Conservation (phyloP, 192 early-diverging fungal genomes). For the Backusella australiensis region DNA sequence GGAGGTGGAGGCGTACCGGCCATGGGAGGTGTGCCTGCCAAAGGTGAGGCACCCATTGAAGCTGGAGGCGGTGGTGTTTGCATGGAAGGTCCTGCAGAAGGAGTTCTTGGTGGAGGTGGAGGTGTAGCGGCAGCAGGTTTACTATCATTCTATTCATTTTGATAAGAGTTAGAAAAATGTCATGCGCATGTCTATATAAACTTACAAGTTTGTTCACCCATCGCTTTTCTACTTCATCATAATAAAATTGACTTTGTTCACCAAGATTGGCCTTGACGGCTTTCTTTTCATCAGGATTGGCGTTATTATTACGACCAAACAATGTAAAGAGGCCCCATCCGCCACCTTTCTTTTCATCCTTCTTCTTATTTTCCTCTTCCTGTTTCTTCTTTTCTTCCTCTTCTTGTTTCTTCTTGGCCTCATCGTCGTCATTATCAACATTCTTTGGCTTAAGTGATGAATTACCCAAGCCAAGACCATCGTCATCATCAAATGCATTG, state of each 20-base stretch:
- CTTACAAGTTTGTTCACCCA: slow-evolving; percentile 84
- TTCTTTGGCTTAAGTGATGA: slow-evolving; percentile 30
- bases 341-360: slow-evolving; percentile 7
- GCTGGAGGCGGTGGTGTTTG: not conserved
- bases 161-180: not conserved
- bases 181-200: not conserved
- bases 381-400: slow-evolving; percentile 34
- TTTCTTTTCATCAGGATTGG: slow-evolving; percentile 25
- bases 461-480: slow-evolving; percentile 64
- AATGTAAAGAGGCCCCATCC: slow-evolving; percentile 39
- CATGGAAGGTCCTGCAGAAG: slow-evolving; percentile 12
- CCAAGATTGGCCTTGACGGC: slow-evolving; percentile 84
- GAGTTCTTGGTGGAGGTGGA: slow-evolving; percentile 29
- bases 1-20: not conserved
- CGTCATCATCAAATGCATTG: slow-evolving; percentile 37
- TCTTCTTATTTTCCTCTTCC: slow-evolving; percentile 9
- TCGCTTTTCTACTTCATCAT: slow-evolving; percentile 79
- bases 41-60: not conserved
- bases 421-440: not conserved
- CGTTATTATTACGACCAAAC: slow-evolving; percentile 18
- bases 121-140: slow-evolving; percentile 17
- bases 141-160: slow-evolving; percentile 20
- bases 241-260: slow-evolving; percentile 80
- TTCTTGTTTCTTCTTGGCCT: slow-evolving; percentile 8
- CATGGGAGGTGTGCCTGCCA: slow-evolving; percentile 25